phyloP scores from a whole-genome alignment of 2,329 filamentous ascomycete genomes.

The Fusarium sulawesiense region DNA sequence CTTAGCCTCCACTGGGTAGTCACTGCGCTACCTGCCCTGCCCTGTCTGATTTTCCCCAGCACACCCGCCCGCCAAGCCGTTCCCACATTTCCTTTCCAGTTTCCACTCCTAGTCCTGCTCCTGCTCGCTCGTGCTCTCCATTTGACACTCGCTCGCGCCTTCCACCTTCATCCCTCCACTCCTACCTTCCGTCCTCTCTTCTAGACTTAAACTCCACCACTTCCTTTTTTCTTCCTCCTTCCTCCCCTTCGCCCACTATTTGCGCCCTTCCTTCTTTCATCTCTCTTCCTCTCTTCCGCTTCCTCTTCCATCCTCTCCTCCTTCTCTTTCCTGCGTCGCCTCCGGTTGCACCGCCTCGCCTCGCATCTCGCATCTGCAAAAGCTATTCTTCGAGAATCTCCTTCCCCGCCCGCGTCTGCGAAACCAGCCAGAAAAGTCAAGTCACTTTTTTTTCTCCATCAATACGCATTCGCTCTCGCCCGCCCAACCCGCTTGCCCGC shows the following conservation, averaged over 20 bases:
- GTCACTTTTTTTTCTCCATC: slow-evolving; percentile 23
- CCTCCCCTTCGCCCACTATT: slow-evolving; percentile 45
- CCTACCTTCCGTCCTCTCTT: slow-evolving; percentile 49
- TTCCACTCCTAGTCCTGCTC: slow-evolving; percentile 15
- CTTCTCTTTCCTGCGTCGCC: slow-evolving; percentile 45
- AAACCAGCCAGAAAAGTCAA: slow-evolving; percentile 9
- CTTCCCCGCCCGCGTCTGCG: slow-evolving; percentile 39
- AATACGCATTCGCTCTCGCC: slow-evolving; percentile 23
- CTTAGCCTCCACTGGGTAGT: not conserved
- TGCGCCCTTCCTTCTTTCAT: slow-evolving; percentile 48
- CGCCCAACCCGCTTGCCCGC: slow-evolving; percentile 19
- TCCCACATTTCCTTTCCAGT: slow-evolving; percentile 20
- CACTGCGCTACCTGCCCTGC: not conserved
- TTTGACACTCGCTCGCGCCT: slow-evolving; percentile 34
- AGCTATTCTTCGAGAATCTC: slow-evolving; percentile 3
- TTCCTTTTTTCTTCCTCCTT: slow-evolving; percentile 49
- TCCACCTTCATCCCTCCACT: slow-evolving; percentile 23
- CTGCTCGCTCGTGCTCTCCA: slow-evolving; percentile 19
- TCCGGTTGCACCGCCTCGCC: slow-evolving; percentile 43
- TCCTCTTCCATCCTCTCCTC: slow-evolving; percentile 39
- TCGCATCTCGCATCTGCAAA: slow-evolving; percentile 13
- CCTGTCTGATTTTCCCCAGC: slow-evolving; percentile 36
- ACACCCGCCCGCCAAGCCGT: slow-evolving; percentile 41
- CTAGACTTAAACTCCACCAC: slow-evolving; percentile 49
- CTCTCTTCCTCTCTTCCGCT: slow-evolving; percentile 38